Evolutionary conservation across 306 rosid genomes (phyloP).

Genomic region (Prunus campanulata): DNA sequence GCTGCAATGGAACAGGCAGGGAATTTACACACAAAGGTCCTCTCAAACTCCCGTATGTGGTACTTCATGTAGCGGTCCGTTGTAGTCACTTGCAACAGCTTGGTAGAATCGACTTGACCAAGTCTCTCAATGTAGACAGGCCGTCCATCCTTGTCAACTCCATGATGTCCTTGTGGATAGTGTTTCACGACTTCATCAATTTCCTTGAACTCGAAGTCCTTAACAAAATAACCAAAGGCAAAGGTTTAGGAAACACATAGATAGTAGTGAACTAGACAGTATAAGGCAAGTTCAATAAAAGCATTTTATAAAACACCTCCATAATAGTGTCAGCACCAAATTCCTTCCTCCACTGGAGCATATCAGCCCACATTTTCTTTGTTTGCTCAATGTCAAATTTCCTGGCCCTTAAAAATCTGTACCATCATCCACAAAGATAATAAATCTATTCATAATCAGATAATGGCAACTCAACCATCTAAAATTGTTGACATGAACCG

Average conservation of each 20-base stretch:
- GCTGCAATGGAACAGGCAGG: conserved; percentile 90
- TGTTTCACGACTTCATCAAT: conserved; percentile 72
- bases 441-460: not conserved
- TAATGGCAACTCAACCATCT: not conserved
- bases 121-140: conserved; percentile 89
- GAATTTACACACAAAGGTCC: conserved; percentile 66
- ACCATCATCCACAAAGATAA: conserved; percentile 13
- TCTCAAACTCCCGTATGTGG: conserved; percentile 85
- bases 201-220: conserved; percentile 89
- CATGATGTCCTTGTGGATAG: conserved; percentile 97
- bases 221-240: conserved; percentile 9
- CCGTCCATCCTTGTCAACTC: conserved; percentile 84
- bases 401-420: conserved; percentile 86
- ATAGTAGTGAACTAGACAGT: not conserved
- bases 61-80: conserved; percentile 80
- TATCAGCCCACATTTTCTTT: conserved; percentile 97
- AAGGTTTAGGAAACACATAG: conserved; percentile 7
- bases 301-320: conserved; percentile 55
- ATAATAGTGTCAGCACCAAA: conserved; percentile 78
- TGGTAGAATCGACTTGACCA: conserved; percentile 79
- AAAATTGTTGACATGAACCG: not conserved
- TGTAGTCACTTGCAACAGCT: conserved; percentile 85
- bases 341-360: conserved; percentile 91
- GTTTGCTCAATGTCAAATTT: conserved; percentile 78
- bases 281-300: not conserved